Conservation (phyloP, 225 moss, liverwort and hornwort genomes). For the Pseudisothecium myosuroides region DNA sequence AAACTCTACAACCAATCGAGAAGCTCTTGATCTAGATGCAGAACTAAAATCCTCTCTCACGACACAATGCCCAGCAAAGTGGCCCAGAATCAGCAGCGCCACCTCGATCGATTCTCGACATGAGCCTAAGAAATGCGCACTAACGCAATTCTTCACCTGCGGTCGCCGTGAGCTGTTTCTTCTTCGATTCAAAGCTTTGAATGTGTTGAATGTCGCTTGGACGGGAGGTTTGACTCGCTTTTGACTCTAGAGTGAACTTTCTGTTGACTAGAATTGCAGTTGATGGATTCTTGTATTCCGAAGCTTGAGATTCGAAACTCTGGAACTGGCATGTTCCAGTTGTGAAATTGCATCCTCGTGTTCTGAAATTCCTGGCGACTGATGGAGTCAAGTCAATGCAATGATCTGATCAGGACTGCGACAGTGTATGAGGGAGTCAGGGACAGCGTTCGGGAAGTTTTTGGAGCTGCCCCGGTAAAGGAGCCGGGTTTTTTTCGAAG, state of each 20-base stretch:
- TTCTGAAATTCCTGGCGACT: background rate
- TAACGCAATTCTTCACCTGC: background rate
- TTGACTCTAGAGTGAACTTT: background rate
- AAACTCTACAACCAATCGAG: background rate
- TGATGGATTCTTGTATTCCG: background rate
- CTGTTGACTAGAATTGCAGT: background rate
- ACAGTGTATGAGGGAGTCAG: background rate
- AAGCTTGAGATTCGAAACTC: background rate
- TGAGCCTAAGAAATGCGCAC: background rate
- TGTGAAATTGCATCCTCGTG: background rate
- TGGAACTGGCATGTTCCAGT: background rate
- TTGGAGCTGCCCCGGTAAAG: background rate
- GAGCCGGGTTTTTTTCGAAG: background rate
- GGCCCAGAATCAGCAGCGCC: background rate
- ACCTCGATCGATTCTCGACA: background rate
- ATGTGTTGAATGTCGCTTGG: background rate
- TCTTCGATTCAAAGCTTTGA: background rate
- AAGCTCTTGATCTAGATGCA: background rate
- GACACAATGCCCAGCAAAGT: background rate
- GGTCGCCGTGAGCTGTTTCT: background rate
- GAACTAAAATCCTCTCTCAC: background rate
- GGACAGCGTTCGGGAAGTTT: background rate
- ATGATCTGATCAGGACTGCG: background rate
- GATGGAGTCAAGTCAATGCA: background rate
- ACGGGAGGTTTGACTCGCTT: background rate